Evolutionary conservation across 2,329 filamentous ascomycete genomes (phyloP), one percentile per base, ranked within the genome.

Genomic region (Monilinia aucupariae): DNA sequence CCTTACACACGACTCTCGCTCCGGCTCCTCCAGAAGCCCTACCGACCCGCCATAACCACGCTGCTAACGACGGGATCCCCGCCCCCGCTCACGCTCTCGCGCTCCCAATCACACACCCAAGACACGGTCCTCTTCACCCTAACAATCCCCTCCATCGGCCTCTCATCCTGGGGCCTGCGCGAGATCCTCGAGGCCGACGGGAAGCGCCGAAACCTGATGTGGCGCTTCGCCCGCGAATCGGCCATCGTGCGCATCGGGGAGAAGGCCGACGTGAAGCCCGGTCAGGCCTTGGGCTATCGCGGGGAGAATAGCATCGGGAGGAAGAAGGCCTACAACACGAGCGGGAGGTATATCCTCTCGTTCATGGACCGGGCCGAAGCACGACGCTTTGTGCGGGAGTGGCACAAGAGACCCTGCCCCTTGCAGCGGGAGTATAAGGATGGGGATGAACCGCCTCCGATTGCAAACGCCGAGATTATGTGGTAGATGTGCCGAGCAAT

Each of bases 321-420:
- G 41, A 27, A 27, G 41, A 58, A 63, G n/a, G 47, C 13, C 27
- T 48, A 49, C 13, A 55, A 62, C 27, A 65, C 52, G 27, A 67
- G 66, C 20, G 51, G 66, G 17, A 71, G 67, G 59, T 74, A 69
- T 63, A 66, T 73, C 7, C 61, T 75, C 15, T 67, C 71, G 4
- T 73, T 75, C 55, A 69, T 65, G 49, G 69, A 73, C 61, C 63
- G 66, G 20, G 62, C 71, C 25, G 73, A 75, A 63, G 73, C 73
- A 20, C 65, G 77, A 61, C 74, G 79, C 65, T 84, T 83, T 72
- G 76, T 78, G 4, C 69, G 75, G 54, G 74, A 78, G 63, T 85
- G 82, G 82, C 80, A 85, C 74, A 72, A 78, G 48, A 75, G 76
- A 59, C 74, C 76, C 30, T 74, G 83, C 67, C 77, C 77, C 27